A percentile compares a stretch with the other conserved stretches of the same genome.
Conservation (phyloP, 371 early-diverging fungal species). For the Batkoa obscura region DNA sequence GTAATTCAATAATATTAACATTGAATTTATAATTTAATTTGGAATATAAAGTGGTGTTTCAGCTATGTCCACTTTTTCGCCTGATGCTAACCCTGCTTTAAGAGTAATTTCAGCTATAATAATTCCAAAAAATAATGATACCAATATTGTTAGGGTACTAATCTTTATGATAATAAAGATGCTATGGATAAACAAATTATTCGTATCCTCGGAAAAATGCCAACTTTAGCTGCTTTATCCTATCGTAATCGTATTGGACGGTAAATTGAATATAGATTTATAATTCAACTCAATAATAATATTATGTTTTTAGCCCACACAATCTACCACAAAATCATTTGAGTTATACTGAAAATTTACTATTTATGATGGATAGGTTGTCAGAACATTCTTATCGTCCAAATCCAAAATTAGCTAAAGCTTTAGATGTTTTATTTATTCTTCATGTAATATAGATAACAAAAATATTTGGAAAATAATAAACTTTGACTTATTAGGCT, state of each 20-base stretch:
- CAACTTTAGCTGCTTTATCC: constrained; percentile 31
- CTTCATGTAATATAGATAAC: constrained; percentile 23
- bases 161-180: constrained; percentile 20
- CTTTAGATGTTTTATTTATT: constrained; percentile 35
- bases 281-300: constrained; percentile 17
- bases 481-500: neutral
- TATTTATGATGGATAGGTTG: constrained; percentile 38
- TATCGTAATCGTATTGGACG: constrained; percentile 14
- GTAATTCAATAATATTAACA: too few species aligned
- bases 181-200: constrained; percentile 26
- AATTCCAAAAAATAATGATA: neutral
- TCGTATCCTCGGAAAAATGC: constrained; percentile 35
- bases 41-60: constrained; percentile 13
- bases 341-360: constrained; percentile 25
- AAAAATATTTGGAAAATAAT: neutral
- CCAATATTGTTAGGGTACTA: constrained; percentile 9
- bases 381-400: constrained; percentile 29
- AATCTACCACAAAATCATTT: constrained; percentile 23
- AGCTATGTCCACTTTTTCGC: constrained; percentile 38
- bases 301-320: constrained; percentile 22
- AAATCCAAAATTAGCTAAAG: constrained; percentile 23
- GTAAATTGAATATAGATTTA: constrained; percentile 1
- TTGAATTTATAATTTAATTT: too few species aligned
- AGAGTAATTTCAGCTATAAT: constrained; percentile 3
- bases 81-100: constrained; percentile 38